Percentiles rank a stretch among this genome's conserved stretches.
phyloP scores from a whole-genome alignment of 2,329 filamentous ascomycete genomes.

The Reticulascus tulasneorum region DNA sequence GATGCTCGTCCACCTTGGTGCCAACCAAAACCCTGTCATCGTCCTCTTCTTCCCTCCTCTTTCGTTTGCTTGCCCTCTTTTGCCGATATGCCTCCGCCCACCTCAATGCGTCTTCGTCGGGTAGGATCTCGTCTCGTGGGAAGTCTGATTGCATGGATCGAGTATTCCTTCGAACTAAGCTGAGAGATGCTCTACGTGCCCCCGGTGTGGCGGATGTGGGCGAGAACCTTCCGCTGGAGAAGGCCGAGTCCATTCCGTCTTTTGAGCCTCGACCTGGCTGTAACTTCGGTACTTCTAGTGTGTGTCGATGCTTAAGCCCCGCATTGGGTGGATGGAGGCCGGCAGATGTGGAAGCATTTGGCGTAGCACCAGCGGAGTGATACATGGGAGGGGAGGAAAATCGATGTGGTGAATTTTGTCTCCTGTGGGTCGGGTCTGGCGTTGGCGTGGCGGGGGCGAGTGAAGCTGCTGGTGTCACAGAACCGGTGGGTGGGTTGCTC shows the following conservation, averaged over 20 bases:
- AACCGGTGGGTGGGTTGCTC: constrained; percentile 13
- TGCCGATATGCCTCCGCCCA: constrained; percentile 93
- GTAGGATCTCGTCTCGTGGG: constrained; percentile 75
- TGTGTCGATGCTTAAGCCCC: constrained; percentile 76
- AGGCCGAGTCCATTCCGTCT: constrained; percentile 64
- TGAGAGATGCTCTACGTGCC: constrained; percentile 76
- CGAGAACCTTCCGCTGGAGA: constrained; percentile 78
- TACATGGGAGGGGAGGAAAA: constrained; percentile 64
- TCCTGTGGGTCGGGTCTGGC: constrained; percentile 16
- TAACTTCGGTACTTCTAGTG: constrained; percentile 76
- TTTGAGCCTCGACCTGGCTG: constrained; percentile 64
- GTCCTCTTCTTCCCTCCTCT: constrained; percentile 78
- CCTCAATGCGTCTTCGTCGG: constrained; percentile 84
- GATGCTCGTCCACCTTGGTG: constrained; percentile 95
- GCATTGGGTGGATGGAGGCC: constrained; percentile 49
- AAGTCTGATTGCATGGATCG: constrained; percentile 81
- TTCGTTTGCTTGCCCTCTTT: constrained; percentile 83
- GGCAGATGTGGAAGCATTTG: constrained; percentile 40
- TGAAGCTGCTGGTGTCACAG: constrained; percentile 6
- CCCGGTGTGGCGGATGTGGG: constrained; percentile 53
- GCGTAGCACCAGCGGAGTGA: constrained; percentile 31
- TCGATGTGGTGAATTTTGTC: constrained; percentile 43
- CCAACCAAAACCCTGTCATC: constrained; percentile 93
- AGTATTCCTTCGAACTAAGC: constrained; percentile 73
- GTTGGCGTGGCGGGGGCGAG: constrained; percentile 10